Evolutionary conservation across 2,329 filamentous ascomycete species (phyloP), one percentile per base, ranked within the genome.

Genomic region (Trichoderma sp.): DNA sequence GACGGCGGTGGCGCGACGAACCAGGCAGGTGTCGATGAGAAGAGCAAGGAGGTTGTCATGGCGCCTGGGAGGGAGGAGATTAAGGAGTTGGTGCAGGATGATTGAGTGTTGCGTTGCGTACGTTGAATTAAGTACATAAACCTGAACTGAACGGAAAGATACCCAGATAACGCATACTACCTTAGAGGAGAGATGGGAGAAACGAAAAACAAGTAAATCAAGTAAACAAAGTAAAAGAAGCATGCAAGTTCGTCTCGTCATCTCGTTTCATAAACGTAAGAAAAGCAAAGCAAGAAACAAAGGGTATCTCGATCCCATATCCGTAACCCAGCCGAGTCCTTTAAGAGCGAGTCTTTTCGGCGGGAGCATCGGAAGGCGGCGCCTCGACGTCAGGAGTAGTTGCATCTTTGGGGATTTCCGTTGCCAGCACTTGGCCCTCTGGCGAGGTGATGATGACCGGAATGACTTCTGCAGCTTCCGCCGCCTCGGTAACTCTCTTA

Each of bases 31-130:
- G 78, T 77, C 15, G 81, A 78, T 55, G 79, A 77, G 39, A 82
- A 81, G 72, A 79, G 77, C 60, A 76, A 80, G 43, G 78, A 77
- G 19, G 77, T 77, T 0, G 78, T 78, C 30, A 77, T 78, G 73
- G 80, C 75, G 45, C 78, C 78, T 9, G 81, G 78, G 17, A 78
- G 78, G 65, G 85, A 83, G 69, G 85, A 88, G 74, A 88, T 88
- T 64, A 88, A 88, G 74, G 86, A 89, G 74, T 73, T 88, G 70
- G 85, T 88, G 3, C 85, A 88, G 74, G 86, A 88, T 69, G 85
- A 88, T 71, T 86, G 56, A 48, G 41, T 24, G 12, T 14, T 39
- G 39, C 26, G 26, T 51, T 34, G 24, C 24, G 17, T 51, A 14
- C 48, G 17, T 51, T 15, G 48, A 50, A 61, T 30, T 21, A 28